Evolutionary conservation across 2,329 filamentous ascomycete genomes (phyloP).

Genomic region (Aspergillus amoenus): DNA sequence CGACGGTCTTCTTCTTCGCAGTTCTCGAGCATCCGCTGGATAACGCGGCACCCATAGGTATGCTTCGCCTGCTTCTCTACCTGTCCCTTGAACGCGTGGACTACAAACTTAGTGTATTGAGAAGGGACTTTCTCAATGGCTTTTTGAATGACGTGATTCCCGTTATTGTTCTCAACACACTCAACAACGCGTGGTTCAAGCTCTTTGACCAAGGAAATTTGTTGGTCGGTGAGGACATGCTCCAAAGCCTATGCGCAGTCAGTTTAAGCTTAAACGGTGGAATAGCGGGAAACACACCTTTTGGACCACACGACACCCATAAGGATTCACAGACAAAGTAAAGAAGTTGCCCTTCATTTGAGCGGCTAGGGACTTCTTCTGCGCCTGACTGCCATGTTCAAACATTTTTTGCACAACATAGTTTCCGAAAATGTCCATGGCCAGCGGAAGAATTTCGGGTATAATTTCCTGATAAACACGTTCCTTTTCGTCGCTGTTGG

Average conservation of each 20-base stretch:
- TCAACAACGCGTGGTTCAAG: constrained; percentile 72
- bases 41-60: constrained; percentile 84
- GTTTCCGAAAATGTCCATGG: constrained; percentile 97
- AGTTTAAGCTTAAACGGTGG: constrained; percentile 11
- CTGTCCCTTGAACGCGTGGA: constrained; percentile 74
- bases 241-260: constrained; percentile 69
- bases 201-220: constrained; percentile 79
- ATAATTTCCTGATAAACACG: constrained; percentile 85
- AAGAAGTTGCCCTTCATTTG: constrained; percentile 86
- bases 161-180: constrained; percentile 83
- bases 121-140: constrained; percentile 78
- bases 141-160: constrained; percentile 96
- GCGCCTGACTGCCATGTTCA: constrained; percentile 88
- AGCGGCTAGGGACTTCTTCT: constrained; percentile 82
- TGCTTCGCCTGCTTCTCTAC: constrained; percentile 74
- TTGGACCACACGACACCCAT: constrained; percentile 93
- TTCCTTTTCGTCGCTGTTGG: constrained; percentile 95
- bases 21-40: constrained; percentile 87
- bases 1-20: constrained; percentile 70
- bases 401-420: constrained; percentile 99
- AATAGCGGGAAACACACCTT: constrained; percentile 58
- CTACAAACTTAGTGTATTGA: constrained; percentile 79
- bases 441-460: constrained; percentile 79
- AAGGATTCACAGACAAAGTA: constrained; percentile 80
- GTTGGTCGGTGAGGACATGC: constrained; percentile 87